phyloP scores from a whole-genome alignment of 2,329 filamentous ascomycete genomes.

The Sarocladium oryzae region DNA sequence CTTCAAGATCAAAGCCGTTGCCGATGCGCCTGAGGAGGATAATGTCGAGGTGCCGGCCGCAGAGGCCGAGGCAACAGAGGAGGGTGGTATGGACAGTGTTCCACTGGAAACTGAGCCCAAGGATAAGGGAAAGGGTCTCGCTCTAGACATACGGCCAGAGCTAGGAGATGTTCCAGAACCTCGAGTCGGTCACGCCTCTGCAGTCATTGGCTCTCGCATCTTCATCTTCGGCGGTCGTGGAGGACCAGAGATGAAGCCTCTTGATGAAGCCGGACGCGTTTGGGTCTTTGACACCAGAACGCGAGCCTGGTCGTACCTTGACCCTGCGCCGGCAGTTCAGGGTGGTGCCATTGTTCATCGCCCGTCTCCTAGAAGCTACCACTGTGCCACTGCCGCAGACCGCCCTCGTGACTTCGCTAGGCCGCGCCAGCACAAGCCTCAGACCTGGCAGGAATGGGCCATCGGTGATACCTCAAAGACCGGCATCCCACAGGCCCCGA shows the following conservation, averaged over 20 bases:
- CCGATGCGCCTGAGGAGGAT: constrained; percentile 5
- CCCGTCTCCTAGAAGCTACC: constrained; percentile 65
- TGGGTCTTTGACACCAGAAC: constrained; percentile 67
- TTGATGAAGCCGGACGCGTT: constrained; percentile 68
- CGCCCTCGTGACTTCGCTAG: constrained; percentile 46
- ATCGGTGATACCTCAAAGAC: constrained; percentile 47
- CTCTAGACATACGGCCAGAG: constrained; percentile 18
- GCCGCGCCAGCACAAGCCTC: constrained; percentile 25
- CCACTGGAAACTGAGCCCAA: constrained; percentile 11
- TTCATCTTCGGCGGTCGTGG: constrained; percentile 79
- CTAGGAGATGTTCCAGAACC: constrained; percentile 51
- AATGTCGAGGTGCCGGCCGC: constrained; percentile 9
- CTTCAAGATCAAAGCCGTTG: constrained; percentile 43
- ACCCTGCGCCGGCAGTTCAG: constrained; percentile 44
- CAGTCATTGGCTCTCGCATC: constrained; percentile 61
- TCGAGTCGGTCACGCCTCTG: constrained; percentile 67
- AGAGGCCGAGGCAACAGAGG: not conserved
- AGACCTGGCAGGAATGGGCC: constrained; percentile 49
- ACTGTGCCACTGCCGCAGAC: constrained; percentile 52
- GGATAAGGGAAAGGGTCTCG: constrained; percentile 35
- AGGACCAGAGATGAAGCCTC: constrained; percentile 58
- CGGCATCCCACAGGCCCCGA: constrained; percentile 53
- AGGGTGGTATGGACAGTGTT: constrained; percentile 11
- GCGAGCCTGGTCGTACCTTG: constrained; percentile 58
- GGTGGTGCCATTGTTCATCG: constrained; percentile 31